These are phyloP conservation scores for Torrubiella hemipterigena DNA, from an alignment of 2,329 filamentous ascomycete species.

Conservation along the genomic window DNA sequence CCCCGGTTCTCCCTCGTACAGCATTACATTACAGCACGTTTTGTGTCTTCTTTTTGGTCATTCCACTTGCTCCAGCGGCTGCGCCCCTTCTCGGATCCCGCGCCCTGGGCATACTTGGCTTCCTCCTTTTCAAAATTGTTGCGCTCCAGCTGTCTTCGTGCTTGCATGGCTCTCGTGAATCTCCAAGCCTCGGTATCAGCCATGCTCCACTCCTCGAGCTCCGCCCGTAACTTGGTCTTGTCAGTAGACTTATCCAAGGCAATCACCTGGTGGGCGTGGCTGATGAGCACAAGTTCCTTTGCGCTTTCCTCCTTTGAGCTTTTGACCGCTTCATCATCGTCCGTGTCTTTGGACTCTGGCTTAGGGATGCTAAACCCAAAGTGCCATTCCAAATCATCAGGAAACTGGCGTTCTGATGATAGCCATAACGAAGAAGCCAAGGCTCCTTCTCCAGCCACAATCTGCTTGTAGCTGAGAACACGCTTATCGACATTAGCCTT, in stretches of 20 bases:
- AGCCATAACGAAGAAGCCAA: conserved; percentile 66
- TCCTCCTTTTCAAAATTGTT: conserved; percentile 60
- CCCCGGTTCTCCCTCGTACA: too few species aligned
- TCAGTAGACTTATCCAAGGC: conserved; percentile 31
- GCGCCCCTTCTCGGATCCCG: conserved; percentile 37
- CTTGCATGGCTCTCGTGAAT: conserved; percentile 58
- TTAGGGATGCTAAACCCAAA: conserved; percentile 75
- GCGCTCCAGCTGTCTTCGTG: conserved; percentile 50
- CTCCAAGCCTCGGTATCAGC: conserved; percentile 69
- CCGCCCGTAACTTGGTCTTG: conserved; percentile 35
- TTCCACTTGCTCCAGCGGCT: conserved; percentile 23
- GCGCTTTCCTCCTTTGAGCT: conserved; percentile 39
- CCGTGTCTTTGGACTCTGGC: conserved; percentile 31
- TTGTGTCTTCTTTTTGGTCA: conserved; percentile 15
- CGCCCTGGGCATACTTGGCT: conserved; percentile 48
- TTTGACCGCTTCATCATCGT: conserved; percentile 34
- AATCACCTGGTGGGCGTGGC: conserved; percentile 32
- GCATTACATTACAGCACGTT: too few species aligned
- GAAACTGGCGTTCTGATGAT: conserved; percentile 52
- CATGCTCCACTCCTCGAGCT: conserved; percentile 55
- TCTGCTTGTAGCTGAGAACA: conserved; percentile 67
- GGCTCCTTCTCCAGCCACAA: conserved; percentile 58
- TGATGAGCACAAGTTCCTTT: conserved; percentile 42
- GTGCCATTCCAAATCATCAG: conserved; percentile 72
- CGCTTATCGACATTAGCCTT: conserved; percentile 47